A percentile compares a stretch with the other conserved stretches of the same genome.
phyloP scores from a whole-genome alignment of 495 filamentous ascomycete genomes.

The Diplogelasinospora grovesii region DNA sequence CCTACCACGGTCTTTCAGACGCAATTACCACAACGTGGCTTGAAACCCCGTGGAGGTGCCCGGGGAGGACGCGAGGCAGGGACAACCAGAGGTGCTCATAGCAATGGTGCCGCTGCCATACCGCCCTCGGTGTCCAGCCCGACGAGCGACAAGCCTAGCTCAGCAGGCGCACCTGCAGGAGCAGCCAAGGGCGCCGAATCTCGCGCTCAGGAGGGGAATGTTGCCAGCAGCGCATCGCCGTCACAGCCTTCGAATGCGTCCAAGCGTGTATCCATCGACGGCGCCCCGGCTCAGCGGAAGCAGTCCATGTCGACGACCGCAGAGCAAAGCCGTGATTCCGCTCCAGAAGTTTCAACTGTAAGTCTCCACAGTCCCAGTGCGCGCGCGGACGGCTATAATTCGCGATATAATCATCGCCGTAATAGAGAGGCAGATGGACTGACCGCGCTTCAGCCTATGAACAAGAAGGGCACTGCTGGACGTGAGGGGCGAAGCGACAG shows the following conservation, averaged over 20 bases:
- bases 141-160: constrained; percentile 12
- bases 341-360: constrained; percentile 19
- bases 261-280: constrained; percentile 44
- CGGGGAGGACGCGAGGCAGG: constrained; percentile 46
- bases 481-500: constrained; percentile 20
- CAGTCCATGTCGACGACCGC: constrained; percentile 18
- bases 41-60: constrained; percentile 53
- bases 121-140: constrained; percentile 5
- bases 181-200: constrained; percentile 11
- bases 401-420: too few relatives aligned
- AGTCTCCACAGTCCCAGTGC: constrained; percentile 7
- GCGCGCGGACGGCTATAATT: too few relatives aligned
- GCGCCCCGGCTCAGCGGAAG: constrained; percentile 38
- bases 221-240: constrained; percentile 15
- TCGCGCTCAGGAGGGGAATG: constrained; percentile 19
- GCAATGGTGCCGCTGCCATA: constrained; percentile 2
- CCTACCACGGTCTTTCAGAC: constrained; percentile 80
- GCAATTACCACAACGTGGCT: constrained; percentile 55
- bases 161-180: constrained; percentile 6
- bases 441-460: constrained; percentile 10
- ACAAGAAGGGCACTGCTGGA: constrained; percentile 12
- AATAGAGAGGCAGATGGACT: too few relatives aligned
- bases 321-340: constrained; percentile 31
- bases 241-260: constrained; percentile 23
- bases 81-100: constrained; percentile 16